Evolutionary conservation across 768 basidiomycete species (phyloP).

Genomic region (Tylopilus balloui): DNA sequence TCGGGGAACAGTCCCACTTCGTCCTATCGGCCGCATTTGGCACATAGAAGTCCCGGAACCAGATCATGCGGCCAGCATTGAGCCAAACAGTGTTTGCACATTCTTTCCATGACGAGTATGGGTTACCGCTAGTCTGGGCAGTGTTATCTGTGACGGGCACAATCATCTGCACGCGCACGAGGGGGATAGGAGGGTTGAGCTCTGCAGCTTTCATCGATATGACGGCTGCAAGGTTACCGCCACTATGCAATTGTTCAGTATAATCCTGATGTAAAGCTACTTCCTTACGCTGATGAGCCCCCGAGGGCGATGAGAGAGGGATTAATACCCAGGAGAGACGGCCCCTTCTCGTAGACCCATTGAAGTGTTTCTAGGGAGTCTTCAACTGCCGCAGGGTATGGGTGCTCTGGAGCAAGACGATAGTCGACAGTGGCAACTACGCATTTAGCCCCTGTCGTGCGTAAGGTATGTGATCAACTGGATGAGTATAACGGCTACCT

Average conservation of each 20-base stretch:
- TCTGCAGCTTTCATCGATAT: constrained; percentile 61
- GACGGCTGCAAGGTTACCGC: constrained; percentile 68
- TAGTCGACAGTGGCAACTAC: constrained; percentile 33
- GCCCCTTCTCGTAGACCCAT: constrained; percentile 39
- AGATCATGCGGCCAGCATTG: constrained; percentile 58
- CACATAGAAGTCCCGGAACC: constrained; percentile 69
- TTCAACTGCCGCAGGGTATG: constrained; percentile 33
- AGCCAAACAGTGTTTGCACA: constrained; percentile 63
- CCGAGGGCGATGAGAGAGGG: constrained; percentile 57
- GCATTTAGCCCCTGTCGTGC: constrained; percentile 28
- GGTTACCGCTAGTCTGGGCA: constrained; percentile 36
- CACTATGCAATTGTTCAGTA: constrained; percentile 38
- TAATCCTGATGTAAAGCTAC: background rate
- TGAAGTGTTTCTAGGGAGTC: constrained; percentile 35
- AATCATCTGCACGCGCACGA: constrained; percentile 61
- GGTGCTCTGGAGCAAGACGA: constrained; percentile 33
- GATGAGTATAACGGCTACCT: constrained; percentile 12
- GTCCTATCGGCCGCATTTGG: constrained; percentile 56
- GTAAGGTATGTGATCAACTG: background rate
- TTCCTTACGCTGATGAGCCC: constrained; percentile 61
- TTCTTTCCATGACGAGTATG: constrained; percentile 51
- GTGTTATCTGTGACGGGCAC: constrained; percentile 80
- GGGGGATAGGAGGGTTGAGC: constrained; percentile 43
- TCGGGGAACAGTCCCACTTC: constrained; percentile 69
- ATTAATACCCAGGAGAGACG: constrained; percentile 45